Conservation (phyloP, 371 early-diverging fungal genomes). For the Circinella umbellata region DNA sequence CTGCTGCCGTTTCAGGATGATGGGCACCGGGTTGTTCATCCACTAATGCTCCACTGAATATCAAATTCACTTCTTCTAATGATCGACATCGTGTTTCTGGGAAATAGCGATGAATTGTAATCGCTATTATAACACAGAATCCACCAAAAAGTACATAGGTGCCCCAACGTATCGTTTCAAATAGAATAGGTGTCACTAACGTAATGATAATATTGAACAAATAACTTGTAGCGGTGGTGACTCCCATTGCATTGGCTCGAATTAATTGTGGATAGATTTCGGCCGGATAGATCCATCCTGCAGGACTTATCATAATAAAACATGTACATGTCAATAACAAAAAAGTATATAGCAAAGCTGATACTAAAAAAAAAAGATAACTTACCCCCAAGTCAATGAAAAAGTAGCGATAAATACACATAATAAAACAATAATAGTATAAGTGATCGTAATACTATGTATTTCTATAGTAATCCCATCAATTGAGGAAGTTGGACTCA, state of each 20-base stretch:
- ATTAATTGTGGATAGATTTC: constrained; percentile 79
- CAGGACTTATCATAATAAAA: constrained; percentile 69
- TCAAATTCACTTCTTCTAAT: constrained; percentile 51
- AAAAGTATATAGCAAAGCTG: background rate
- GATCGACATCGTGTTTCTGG: constrained; percentile 77
- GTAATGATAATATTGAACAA: constrained; percentile 68
- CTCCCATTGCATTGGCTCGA: constrained; percentile 79
- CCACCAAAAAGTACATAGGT: constrained; percentile 67
- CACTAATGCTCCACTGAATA: constrained; percentile 52
- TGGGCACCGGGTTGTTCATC: constrained; percentile 51
- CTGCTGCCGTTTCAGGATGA: constrained; percentile 56
- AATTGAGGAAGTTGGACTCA: constrained; percentile 28
- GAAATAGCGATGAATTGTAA: constrained; percentile 66
- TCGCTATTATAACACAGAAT: constrained; percentile 61
- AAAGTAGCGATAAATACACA: constrained; percentile 71
- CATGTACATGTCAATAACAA: background rate
- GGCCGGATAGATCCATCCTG: constrained; percentile 89
- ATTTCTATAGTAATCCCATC: constrained; percentile 19
- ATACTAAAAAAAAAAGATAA: too few species aligned
- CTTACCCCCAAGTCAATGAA: constrained; percentile 42
- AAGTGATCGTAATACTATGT: constrained; percentile 41
- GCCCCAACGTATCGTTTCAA: constrained; percentile 61
- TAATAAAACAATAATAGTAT: constrained; percentile 59
- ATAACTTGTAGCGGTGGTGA: constrained; percentile 88
- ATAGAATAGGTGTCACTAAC: constrained; percentile 60